A percentile compares a stretch with the other conserved stretches of the same genome.
Evolutionary conservation across 441 rosid genomes (phyloP).

Genomic region (Populus hybrid): DNA sequence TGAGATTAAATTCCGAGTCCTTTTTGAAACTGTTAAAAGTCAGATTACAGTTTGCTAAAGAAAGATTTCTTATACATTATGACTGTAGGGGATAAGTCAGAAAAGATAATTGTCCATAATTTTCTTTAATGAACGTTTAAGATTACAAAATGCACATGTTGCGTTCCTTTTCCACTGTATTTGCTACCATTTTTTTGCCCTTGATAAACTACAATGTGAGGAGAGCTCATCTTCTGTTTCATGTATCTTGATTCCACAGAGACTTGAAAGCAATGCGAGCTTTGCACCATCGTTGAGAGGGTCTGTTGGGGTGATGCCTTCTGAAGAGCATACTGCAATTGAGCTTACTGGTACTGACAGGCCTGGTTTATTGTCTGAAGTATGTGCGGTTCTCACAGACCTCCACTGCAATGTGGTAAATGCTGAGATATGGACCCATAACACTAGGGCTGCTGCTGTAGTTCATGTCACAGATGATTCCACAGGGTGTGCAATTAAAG

Average conservation of each 20-base stretch:
- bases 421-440: slow-evolving; percentile 98
- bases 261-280: slow-evolving; percentile 71
- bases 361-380: slow-evolving; percentile 91
- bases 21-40: neutral
- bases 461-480: slow-evolving; percentile 70
- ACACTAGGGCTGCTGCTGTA: slow-evolving; percentile 87
- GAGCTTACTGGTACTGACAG: slow-evolving; percentile 85
- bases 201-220: neutral
- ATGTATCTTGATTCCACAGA: slow-evolving; percentile 42
- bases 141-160: neutral
- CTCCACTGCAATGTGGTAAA: slow-evolving; percentile 77
- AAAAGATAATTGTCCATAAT: neutral
- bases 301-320: slow-evolving; percentile 80
- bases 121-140: neutral
- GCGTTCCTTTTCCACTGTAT: neutral
- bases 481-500: slow-evolving; percentile 57
- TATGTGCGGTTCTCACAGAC: slow-evolving; percentile 79
- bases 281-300: slow-evolving; percentile 53
- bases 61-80: neutral
- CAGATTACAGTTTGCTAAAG: neutral
- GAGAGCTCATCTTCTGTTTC: neutral
- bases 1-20: neutral
- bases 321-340: slow-evolving; percentile 81
- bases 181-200: neutral
- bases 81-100: neutral